These are phyloP conservation scores for Sphaerulina populicola DNA, from an alignment of 2,329 filamentous ascomycete species.

Conservation along the genomic window DNA sequence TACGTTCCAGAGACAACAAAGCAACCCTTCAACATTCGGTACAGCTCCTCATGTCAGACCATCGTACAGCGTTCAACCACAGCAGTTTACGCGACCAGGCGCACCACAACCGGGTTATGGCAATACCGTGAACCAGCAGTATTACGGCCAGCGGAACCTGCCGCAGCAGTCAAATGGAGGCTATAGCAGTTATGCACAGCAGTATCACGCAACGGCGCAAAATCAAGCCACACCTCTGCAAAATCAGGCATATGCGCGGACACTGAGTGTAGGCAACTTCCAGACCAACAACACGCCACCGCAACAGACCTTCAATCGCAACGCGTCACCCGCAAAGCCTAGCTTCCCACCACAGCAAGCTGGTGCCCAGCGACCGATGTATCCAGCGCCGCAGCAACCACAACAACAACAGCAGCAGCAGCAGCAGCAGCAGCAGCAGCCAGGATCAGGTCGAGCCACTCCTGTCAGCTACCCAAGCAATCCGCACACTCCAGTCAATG, in stretches of 20 bases:
- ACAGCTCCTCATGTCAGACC: constrained; percentile 21
- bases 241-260: constrained; percentile 18
- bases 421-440: constrained; percentile 13
- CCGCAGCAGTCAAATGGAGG: constrained; percentile 15
- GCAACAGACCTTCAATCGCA: constrained; percentile 21
- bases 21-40: constrained; percentile 24
- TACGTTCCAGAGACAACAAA: constrained; percentile 26
- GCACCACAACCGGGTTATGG: constrained; percentile 21
- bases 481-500: constrained; percentile 28
- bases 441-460: constrained; percentile 26
- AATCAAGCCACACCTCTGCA: constrained; percentile 12
- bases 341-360: constrained; percentile 12
- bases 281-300: constrained; percentile 19
- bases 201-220: constrained; percentile 15
- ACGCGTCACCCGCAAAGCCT: constrained; percentile 24
- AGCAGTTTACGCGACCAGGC: constrained; percentile 25
- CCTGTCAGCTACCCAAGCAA: constrained; percentile 26
- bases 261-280: constrained; percentile 21
- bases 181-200: constrained; percentile 21
- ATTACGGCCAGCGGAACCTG: constrained; percentile 21
- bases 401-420: constrained; percentile 11
- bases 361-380: constrained; percentile 16
- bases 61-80: constrained; percentile 22
- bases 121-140: constrained; percentile 23
- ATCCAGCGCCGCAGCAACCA: constrained; percentile 12